These are phyloP conservation scores for Cicer yamashitae DNA, from an alignment of 306 rosid genomes.

Conservation along the genomic window DNA sequence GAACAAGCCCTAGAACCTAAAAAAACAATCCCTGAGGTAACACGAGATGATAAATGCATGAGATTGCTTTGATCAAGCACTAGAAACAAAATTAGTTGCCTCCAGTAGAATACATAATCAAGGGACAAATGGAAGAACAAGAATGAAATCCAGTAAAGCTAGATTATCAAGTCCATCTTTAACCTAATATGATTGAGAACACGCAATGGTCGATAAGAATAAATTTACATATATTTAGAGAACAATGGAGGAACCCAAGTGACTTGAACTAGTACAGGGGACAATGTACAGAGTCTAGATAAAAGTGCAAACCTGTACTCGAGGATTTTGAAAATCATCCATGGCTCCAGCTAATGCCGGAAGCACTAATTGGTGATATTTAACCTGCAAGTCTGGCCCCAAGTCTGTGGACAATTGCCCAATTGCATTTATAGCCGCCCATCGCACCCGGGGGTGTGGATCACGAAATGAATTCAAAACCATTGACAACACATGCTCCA, in stretches of 20 bases:
- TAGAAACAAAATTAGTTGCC: constrained; percentile 10
- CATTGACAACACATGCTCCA: constrained; percentile 73
- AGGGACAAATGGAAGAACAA: constrained; percentile 19
- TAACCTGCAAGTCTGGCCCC: constrained; percentile 74
- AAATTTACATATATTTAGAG: background rate
- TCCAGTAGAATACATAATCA: background rate
- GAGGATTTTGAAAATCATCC: constrained; percentile 79
- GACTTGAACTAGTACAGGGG: constrained; percentile 2
- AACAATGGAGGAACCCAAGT: background rate
- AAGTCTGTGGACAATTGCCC: constrained; percentile 82
- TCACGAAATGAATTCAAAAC: constrained; percentile 63
- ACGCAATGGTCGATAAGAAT: constrained; percentile 8
- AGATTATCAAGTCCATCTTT: background rate
- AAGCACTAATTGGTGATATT: constrained; percentile 61
- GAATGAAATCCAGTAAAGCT: constrained; percentile 11
- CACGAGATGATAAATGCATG: constrained; percentile 20
- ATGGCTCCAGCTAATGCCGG: constrained; percentile 76
- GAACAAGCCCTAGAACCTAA: constrained; percentile 2
- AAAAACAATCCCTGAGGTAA: background rate
- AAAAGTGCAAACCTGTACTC: constrained; percentile 70
- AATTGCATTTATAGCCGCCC: constrained; percentile 85
- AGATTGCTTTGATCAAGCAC: constrained; percentile 22
- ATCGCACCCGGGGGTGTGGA: constrained; percentile 70
- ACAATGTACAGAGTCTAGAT: background rate
- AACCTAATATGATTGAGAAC: constrained; percentile 17